Base-by-base conservation (phyloP, 2,329 filamentous ascomycete genomes). In the Clarireedia paspali region DNA sequence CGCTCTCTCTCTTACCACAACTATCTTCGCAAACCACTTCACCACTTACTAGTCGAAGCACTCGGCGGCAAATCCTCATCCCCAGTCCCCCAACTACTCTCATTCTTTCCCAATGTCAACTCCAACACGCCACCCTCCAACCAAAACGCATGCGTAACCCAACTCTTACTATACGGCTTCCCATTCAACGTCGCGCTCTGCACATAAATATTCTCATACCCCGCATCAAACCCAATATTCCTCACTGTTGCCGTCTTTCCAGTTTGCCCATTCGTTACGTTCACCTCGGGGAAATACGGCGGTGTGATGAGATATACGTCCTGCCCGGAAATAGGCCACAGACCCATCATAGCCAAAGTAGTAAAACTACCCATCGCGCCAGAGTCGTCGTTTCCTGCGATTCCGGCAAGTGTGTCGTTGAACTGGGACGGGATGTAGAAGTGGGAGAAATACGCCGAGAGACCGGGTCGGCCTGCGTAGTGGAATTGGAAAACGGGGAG, bases 311-410 rank as follows among this genome's bases (percentile, higher is more conserved):
- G 76, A 60, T 88, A 88, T 0, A 88, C 83, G 60, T 87, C 73
- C 63, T 88, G 85, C 0, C 85, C 85, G 0, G 84, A 78, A 51
- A 87, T 85, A 0, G 86, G 86, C 66, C 85, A 89, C 6, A 88
- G 70, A 0, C 67, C 66, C n/a, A 68, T 65, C 61, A 66, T 64
- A 6, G 63, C 60, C 24, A 69, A 67, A 0, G 67, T 65, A 0
- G 62, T 39, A 54, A 67, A 68, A 9, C 59, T 61, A 2, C 64
- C 66, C 66, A 88, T 88, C 0, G 85, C 83, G 4, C 85, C 85
- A 45, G 76, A 79, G 66, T 89, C 85, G 57, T 88, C 85, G 65
- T 88, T 89, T 0, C 85, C 86, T 0, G 85, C 84, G 3, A 88
- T 77, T 0, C 85, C 85, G 1, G 70, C 73, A 0, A 80, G 70